phyloP scores from a whole-genome alignment of 257 asterid genomes.

The Penstemon barbatus region DNA sequence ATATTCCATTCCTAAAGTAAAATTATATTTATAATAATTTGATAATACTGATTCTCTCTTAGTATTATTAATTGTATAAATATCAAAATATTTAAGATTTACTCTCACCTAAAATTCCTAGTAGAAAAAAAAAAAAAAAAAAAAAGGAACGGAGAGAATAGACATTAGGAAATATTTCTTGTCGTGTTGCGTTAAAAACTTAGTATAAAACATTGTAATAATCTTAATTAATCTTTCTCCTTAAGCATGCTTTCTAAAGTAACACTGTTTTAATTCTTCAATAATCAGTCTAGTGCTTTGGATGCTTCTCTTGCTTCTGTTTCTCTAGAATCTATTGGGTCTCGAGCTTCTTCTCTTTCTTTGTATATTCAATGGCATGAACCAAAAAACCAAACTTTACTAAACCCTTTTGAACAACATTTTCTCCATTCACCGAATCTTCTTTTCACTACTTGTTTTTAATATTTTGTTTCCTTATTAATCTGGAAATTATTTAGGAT shows the following conservation, averaged over 20 bases:
- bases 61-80: too few species aligned
- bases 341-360: slow-evolving; percentile 36
- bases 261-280: not conserved
- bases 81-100: too few species aligned
- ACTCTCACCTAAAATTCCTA: not conserved
- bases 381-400: slow-evolving; percentile 26
- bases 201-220: not conserved
- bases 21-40: too few species aligned
- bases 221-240: not conserved
- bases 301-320: slow-evolving; percentile 35
- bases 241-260: not conserved
- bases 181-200: too few species aligned
- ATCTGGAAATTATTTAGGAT: slow-evolving; percentile 27
- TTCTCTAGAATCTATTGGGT: slow-evolving; percentile 26
- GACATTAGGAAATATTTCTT: not conserved
- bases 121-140: not conserved
- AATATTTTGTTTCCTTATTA: slow-evolving; percentile 15
- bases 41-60: too few species aligned
- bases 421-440: slow-evolving; percentile 24
- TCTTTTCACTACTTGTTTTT: not conserved
- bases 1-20: too few species aligned
- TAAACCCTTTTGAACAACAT: slow-evolving; percentile 7
- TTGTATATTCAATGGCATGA: slow-evolving; percentile 17
- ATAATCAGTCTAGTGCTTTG: slow-evolving; percentile 30
- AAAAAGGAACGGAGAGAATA: not conserved